Conservation (phyloP, 2,329 filamentous ascomycete genomes). For the Ceratocystis colombiana region DNA sequence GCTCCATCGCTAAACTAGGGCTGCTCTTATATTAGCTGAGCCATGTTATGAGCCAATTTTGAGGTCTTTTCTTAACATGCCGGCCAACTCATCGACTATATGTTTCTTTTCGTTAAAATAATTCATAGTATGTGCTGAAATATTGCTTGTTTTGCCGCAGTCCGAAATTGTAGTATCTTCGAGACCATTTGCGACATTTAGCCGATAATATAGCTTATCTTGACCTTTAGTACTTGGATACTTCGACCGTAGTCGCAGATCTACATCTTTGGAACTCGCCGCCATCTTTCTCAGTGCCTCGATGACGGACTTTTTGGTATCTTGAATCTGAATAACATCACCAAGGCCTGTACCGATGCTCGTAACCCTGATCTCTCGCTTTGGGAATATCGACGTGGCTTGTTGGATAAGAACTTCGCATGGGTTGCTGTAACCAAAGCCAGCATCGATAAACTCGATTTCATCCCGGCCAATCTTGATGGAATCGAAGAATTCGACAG, state of each 20-base stretch:
- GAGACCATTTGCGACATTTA: constrained; percentile 30
- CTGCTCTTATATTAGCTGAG: too few relatives aligned
- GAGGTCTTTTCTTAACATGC: too few relatives aligned
- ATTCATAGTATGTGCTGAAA: constrained; percentile 27
- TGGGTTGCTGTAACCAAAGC: constrained; percentile 32
- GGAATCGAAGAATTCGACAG: constrained; percentile 31
- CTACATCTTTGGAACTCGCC: not conserved
- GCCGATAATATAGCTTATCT: constrained; percentile 27
- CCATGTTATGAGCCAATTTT: too few relatives aligned
- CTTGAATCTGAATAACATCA: constrained; percentile 26
- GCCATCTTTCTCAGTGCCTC: not conserved
- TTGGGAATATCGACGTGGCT: constrained; percentile 29
- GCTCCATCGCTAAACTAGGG: too few relatives aligned
- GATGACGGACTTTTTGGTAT: constrained; percentile 15
- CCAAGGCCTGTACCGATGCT: constrained; percentile 31
- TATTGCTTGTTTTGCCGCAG: constrained; percentile 28
- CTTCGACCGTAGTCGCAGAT: constrained; percentile 18
- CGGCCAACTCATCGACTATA: not conserved
- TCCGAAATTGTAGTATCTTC: constrained; percentile 29
- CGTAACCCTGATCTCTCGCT: constrained; percentile 25
- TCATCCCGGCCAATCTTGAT: constrained; percentile 29
- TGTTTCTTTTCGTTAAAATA: constrained; percentile 25
- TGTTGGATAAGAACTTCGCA: constrained; percentile 30
- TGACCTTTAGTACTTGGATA: constrained; percentile 25
- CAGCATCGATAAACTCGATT: constrained; percentile 31